A percentile compares a stretch with the other conserved stretches of the same genome.
Evolutionary conservation across 1,284 basidiomycete species (phyloP).

Genomic region (Fomitopsis palustris): DNA sequence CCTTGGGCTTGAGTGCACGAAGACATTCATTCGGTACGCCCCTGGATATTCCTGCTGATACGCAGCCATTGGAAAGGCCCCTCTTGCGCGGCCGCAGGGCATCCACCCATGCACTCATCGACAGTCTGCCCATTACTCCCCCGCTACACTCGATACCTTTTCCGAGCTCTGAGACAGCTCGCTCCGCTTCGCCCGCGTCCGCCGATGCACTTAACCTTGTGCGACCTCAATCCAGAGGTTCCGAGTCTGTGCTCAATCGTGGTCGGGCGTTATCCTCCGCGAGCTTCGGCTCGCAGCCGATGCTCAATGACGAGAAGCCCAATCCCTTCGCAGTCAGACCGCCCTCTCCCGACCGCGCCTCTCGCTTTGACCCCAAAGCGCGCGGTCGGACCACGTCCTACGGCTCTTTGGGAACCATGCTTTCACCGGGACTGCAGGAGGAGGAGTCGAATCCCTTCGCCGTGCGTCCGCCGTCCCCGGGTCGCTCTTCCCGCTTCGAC

Average conservation of each 20-base stretch:
- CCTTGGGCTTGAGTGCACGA: slow-evolving; percentile 25
- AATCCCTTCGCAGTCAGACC: slow-evolving; percentile 61
- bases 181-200: slow-evolving; percentile 46
- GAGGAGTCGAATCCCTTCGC: slow-evolving; percentile 52
- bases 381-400: slow-evolving; percentile 61
- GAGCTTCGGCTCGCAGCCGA: slow-evolving; percentile 43
- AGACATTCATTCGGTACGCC: slow-evolving; percentile 53
- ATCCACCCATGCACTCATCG: slow-evolving; percentile 47
- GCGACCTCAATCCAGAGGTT: slow-evolving; percentile 27
- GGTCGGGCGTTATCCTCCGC: slow-evolving; percentile 42
- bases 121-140: slow-evolving; percentile 38
- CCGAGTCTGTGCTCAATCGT: slow-evolving; percentile 26
- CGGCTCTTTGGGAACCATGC: slow-evolving; percentile 57
- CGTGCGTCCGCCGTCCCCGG: slow-evolving; percentile 52
- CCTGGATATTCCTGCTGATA: slow-evolving; percentile 41
- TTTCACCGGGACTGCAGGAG: slow-evolving; percentile 39
- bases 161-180: slow-evolving; percentile 48
- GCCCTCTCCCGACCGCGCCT: slow-evolving; percentile 54
- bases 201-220: slow-evolving; percentile 26
- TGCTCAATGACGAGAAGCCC: slow-evolving; percentile 33
- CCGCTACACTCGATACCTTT: slow-evolving; percentile 60
- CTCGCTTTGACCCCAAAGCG: slow-evolving; percentile 70
- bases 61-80: slow-evolving; percentile 20
- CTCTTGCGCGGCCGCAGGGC: slow-evolving; percentile 39
- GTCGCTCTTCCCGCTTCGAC: slow-evolving; percentile 65